Conservation (phyloP, 176 grass and related monocot genomes). For the Pontederia paniculata region DNA sequence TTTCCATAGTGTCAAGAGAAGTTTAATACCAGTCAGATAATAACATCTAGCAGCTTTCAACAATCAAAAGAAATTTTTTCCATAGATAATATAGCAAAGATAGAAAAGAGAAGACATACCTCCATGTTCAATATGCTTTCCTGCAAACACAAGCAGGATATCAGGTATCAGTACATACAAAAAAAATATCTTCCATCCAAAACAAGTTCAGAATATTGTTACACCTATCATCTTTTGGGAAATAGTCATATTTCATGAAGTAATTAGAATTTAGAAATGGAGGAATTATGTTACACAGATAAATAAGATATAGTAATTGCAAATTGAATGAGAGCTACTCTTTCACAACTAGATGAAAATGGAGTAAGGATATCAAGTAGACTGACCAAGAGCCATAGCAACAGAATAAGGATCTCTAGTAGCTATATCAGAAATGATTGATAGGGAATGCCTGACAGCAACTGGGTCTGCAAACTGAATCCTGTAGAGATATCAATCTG, state of each 20-base stretch:
- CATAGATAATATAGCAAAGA: conserved; percentile 10
- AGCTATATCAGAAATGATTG: conserved; percentile 87
- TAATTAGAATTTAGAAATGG: background rate
- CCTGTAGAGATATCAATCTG: conserved; percentile 41
- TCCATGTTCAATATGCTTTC: conserved; percentile 60
- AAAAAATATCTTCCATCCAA: background rate
- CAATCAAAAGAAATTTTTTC: conserved; percentile 1
- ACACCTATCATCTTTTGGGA: too few species aligned
- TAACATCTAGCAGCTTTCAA: background rate
- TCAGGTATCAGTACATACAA: conserved; percentile 13
- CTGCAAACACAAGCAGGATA: conserved; percentile 50
- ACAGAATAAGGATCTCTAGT: conserved; percentile 92
- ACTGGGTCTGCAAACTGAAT: conserved; percentile 95
- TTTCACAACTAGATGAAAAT: background rate
- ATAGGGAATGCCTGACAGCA: conserved; percentile 81
- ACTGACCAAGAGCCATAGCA: conserved; percentile 92
- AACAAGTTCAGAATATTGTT: too few species aligned
- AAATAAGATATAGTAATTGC: too few species aligned
- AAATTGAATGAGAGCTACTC: too few species aligned
- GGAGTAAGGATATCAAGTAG: conserved; percentile 10
- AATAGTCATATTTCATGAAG: too few species aligned
- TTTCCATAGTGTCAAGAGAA: too few species aligned
- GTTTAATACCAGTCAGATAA: too few species aligned
- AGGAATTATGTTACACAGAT: background rate
- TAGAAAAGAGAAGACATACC: conserved; percentile 40